Base-by-base conservation (phyloP, 2,329 filamentous ascomycete species). In the Botrytis cinerea region DNA sequence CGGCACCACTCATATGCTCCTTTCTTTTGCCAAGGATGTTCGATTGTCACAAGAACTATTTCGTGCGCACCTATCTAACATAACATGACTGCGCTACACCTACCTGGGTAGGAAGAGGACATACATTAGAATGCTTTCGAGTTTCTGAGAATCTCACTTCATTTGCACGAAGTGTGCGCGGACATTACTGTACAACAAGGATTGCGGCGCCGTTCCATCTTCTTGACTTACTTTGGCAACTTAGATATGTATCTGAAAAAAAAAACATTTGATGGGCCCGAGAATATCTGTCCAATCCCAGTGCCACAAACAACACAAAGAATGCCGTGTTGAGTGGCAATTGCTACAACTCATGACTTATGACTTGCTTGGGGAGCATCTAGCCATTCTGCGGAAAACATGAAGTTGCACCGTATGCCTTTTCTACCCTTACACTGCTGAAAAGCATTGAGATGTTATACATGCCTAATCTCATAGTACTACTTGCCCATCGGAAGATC, bases 401-500 rank as follows among this genome's bases (percentile, higher is more conserved):
- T 54, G 32, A 67, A 16, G 32, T 67, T 54, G 28, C 32, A 67
- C 46, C 8, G 32, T 54, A n/a, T 54, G 46, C 63, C 22, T n/a
- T 28, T 48, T 51, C 63, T 6, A 20, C 35, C 45, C 46, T 54
- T 40, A 40, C 64, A 54, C 48, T n/a, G 66, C 66, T 32, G 66
- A 68, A 54, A 57, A 32, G 66, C 38, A 48, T 68, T 28, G 28
- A 38, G 22, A 22, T 71, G 69, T 71, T 71, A 46, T 59, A 72
- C 70, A 35, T 57, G 59, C 70, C 40, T 57, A 57, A 63, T 62
- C 70, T 61, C n/a, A 71, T 25, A 54, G 60, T 51, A 64, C 45
- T 22, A 48, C 57, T 45, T 64, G 35, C 40, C 70, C 57, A 71
- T 71, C 70, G 61, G 48, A 46, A 46, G 61, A 59, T 68, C 70